Percentiles rank a stretch among this genome's conserved stretches.
These are phyloP conservation scores for Odontarrhena argentea DNA, from an alignment of 345 rosid species.

Conservation along the genomic window DNA sequence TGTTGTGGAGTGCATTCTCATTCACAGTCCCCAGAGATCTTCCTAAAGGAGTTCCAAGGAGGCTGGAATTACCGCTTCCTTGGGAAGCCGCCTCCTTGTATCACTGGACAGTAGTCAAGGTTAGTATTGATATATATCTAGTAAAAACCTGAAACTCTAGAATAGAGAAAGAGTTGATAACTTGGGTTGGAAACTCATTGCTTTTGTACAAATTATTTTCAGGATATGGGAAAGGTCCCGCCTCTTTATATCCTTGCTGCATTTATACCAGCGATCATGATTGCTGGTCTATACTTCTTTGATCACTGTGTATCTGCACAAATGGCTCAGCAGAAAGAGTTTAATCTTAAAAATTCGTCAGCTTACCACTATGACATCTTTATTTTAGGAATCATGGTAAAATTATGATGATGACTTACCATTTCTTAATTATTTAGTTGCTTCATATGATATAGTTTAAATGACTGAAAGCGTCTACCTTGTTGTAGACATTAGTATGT, in stretches of 20 bases:
- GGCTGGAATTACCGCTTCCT: conserved; percentile 68
- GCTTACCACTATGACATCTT: conserved; percentile 81
- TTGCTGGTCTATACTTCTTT: conserved; percentile 79
- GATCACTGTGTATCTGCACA: conserved; percentile 88
- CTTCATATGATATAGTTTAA: conserved; percentile 4
- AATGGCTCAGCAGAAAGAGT: conserved; percentile 85
- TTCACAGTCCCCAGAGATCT: conserved; percentile 49
- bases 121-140: neutral
- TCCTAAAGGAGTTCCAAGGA: conserved; percentile 77
- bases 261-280: conserved; percentile 75
- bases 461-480: neutral
- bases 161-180: conserved; percentile 1
- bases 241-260: conserved; percentile 63
- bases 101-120: conserved; percentile 83
- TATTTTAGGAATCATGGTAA: conserved; percentile 70
- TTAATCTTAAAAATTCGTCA: conserved; percentile 78
- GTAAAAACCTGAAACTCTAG: neutral
- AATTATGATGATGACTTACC: neutral
- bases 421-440: neutral
- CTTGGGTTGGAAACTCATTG: neutral
- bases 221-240: conserved; percentile 83
- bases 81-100: conserved; percentile 62
- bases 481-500: conserved; percentile 71
- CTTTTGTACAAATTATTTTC: conserved; percentile 29
- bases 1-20: conserved; percentile 72